Evolutionary conservation across 2,329 filamentous ascomycete species (phyloP), one percentile per base, ranked within the genome.

Genomic region (Xylaria digitata): DNA sequence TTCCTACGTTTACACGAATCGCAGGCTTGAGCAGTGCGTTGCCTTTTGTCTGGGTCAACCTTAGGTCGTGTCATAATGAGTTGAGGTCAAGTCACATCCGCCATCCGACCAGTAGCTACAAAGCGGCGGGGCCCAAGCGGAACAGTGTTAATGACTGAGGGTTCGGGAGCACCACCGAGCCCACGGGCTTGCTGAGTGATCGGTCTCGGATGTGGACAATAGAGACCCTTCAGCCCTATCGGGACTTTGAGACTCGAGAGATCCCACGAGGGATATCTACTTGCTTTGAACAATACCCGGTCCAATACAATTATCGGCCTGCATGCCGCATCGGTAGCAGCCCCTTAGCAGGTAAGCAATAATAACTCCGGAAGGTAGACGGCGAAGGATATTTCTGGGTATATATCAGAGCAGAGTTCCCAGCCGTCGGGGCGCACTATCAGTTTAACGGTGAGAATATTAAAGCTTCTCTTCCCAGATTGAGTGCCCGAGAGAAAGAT

Each of bases 1-100:
- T 91, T 91, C 68, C 88, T 84, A 66, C 84, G 83, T 78, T 89
- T 90, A 80, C 89, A 91, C 69, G 82, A 86, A 70, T 89, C 86
- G 76, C 89, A 91, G 46, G 89, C 89, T 71, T 87, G 85, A 30
- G 86, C 86, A 58, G 85, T 90, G 72, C 89, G 85, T 78, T 88
- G 85, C 70, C 88, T 84, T 77, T 89, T 86, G 70, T 89, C 86
- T 71, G 84, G 82, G 37, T 84, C 81, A 66, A 89, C 85, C 76
- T 83, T 86, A 57, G 82, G 82, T 72, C 86, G 82, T 71, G 84
- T 84, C 87, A 78, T 78, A 69, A 70, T 75, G 71, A 65, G 66
- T 46, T 26, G 66, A 71, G 50, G 63, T 70, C 62, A 74, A 74
- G 73, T 77, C 70, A 75, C 75, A 77, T 77, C 75, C 76, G 75